phyloP scores from a whole-genome alignment of 805 yeast genomes.

The Lachancea mirantina region DNA sequence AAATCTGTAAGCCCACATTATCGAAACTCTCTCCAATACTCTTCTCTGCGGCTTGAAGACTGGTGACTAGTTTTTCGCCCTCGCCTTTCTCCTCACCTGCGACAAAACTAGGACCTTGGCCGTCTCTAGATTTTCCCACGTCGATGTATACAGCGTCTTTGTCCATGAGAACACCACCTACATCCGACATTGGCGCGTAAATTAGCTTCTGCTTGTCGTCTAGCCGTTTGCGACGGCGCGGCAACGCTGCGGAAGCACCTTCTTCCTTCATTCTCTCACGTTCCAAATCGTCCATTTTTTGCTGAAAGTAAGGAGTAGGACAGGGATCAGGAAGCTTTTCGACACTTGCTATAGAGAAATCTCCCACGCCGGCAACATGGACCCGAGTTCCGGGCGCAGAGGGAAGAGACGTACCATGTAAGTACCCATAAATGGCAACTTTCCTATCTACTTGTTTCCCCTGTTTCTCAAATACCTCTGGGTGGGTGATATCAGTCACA shows the following conservation, averaged over 20 bases:
- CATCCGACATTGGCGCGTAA: conserved; percentile 99
- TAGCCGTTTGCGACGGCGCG: conserved; percentile 82
- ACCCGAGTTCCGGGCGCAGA: conserved; percentile 56
- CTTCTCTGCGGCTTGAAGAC: conserved; percentile 62
- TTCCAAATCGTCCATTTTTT: conserved; percentile 72
- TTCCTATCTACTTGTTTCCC: conserved; percentile 82
- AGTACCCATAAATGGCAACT: conserved; percentile 86
- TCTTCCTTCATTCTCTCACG: conserved; percentile 66
- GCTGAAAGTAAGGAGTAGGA: conserved; percentile 92
- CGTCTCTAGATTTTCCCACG: conserved; percentile 35
- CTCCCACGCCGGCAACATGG: conserved; percentile 96
- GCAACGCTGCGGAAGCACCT: conserved; percentile 45
- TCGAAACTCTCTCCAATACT: conserved; percentile 52
- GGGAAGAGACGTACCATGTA: conserved; percentile 88
- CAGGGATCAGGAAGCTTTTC: conserved; percentile 97
- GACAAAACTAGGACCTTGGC: conserved; percentile 39
- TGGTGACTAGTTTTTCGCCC: conserved; percentile 81
- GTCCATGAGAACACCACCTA: conserved; percentile 96
- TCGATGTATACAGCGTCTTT: conserved; percentile 95
- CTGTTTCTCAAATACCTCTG: conserved; percentile 58
- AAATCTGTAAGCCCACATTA: conserved; percentile 69
- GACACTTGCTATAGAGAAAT: conserved; percentile 61
- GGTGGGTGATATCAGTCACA: conserved; percentile 90
- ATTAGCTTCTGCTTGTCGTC: conserved; percentile 92
- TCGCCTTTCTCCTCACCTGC: conserved; percentile 66